Base-by-base conservation (phyloP, 2,329 filamentous ascomycete genomes). In the Aquanectria penicillioides region DNA sequence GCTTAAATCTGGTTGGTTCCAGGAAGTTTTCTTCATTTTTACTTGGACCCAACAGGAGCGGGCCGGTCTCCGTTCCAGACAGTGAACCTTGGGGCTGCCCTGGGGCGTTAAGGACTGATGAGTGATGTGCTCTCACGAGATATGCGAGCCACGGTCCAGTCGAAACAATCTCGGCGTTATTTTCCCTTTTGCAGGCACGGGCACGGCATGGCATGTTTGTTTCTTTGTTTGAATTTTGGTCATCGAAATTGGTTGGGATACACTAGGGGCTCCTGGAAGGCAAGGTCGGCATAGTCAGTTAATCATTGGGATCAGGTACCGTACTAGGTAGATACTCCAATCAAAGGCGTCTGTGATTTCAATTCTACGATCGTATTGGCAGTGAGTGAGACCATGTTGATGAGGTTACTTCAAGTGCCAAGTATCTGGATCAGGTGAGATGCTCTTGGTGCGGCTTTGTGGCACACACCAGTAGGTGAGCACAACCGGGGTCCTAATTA, bases 1-100 rank as follows among this genome's bases (percentile, higher is more conserved):
- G 83, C 84, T 37, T 74, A 74, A 64, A 66, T 63, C 11, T 67
- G 43, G 23, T 41, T 46, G n/a, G 37, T 33, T 34, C 31, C 26
- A 17, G 36, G 46, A 25, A 29, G 20, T 44, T 51, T 53, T 36
- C 13, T 54, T 50, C 36, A 17, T 33, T 43, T 43, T 12, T 6
- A 25, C 23, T 33, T 18, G 20, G 15, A 26, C 53, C 23, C 20
- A 31, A 12, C 13, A 37, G 18, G 49, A 36, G 41, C 38, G 41
- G 36, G 48, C 23, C 23, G 52, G 38, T 22, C 38, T 53, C 47
- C 15, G 43, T 41, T 43, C 22, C 33, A 34, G 49, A 44, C 50
- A 52, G 36, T 57, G 31, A 52, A 31, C 20, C 13, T 36, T 48
- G 23, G 13, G 28, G 40, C 22, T 17, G 18, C 34, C 20, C 34